Base-by-base conservation (phyloP, 1,284 basidiomycete species). In the Malassezia equina region DNA sequence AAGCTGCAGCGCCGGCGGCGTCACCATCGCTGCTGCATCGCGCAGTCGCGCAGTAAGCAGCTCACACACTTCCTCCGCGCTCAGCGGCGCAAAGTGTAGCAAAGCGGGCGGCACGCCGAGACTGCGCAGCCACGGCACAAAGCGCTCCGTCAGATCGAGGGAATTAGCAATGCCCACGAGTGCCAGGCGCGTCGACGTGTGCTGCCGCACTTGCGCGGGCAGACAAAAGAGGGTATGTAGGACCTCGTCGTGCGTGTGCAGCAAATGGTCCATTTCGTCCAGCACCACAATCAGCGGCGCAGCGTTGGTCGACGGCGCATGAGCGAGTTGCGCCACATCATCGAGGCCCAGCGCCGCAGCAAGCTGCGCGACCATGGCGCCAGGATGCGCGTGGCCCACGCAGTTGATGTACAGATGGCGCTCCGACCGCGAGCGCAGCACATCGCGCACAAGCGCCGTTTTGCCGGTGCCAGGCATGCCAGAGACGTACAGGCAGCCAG, bases 381-480 rank as follows among this genome's bases (percentile, higher is more conserved):
- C 63, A 51, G 62, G 75, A 33, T 71, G 50, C 46, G 67, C 61
- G 21, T 77, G 58, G 2, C 72, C 67, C 58, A 76, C 68, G 63
- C 77, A 78, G 59, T 77, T 77, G 21, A 48, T 48, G 33, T 48
- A 48, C 57, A 77, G 64, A 44, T 76, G 34, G 51, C 50, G 9
- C 34, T 41, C 28, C 27, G 24, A 17, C 2, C 74, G 62, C n/a
- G 68, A 63, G 19, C 59, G 58, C 17, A 78, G 52, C n/a, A 76
- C 65, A 4, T 68, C 64, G 1, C 65, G 63, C 3, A 78, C 61
- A 2, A 78, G 66, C 3, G 75, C 76, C 9, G 77, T 78, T 62
- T 78, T 78, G 45, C 77, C 77, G 4, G 76, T 77, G 1, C 77
- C 77, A 2, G 77, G 76, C 25, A 75, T 66, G n/a, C 77, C 77